Base-by-base conservation (phyloP, 2,329 filamentous ascomycete genomes). In the Hypoxylon sp. region DNA sequence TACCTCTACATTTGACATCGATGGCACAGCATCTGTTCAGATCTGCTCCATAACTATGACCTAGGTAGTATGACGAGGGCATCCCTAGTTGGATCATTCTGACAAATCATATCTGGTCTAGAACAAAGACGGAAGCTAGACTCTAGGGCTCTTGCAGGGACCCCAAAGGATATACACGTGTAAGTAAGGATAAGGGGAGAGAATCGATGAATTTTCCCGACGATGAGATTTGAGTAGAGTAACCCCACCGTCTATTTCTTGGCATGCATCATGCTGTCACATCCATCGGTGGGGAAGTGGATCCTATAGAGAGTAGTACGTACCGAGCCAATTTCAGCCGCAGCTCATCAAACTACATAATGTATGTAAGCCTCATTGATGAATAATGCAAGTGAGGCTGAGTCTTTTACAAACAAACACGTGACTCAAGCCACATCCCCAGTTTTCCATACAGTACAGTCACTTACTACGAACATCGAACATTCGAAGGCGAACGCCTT, bases 201-300 rank as follows among this genome's bases (percentile, higher is more conserved):
- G 26, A 29, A 17, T 47, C 46, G 60, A 55, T 63, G 52, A 46
- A 44, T 44, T 29, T 53, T 44, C 39, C 39, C 39, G 39, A 19
- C 39, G 17, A 44, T 44, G 39, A 14, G 29, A 14, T 17, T 55
- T 29, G 44, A 19, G 44, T n/a, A 42, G 50, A 51, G 37, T 47
- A 26, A 24, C 11, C 19, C 68, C 65, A 24, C 24, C 60, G 11
- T 42, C 50, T 1, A 35, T 11, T 13, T n/a, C 69, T 71, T 69
- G 69, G 69, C 69, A 42, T 63, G 69, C 69, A 69, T 71, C 69
- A 71, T 71, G n/a, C 31, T 31, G 17, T 44, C 17, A 19, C 54
- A 55, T 31, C 29, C 6, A 9, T 9, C 5, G 29, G 8, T 46
- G 61, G 68, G 62, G 63, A 65, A 71, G 66, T 67, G 66, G 69